Conservation (phyloP, 2,329 filamentous ascomycete genomes). For the Colletotrichum tofieldiae region DNA sequence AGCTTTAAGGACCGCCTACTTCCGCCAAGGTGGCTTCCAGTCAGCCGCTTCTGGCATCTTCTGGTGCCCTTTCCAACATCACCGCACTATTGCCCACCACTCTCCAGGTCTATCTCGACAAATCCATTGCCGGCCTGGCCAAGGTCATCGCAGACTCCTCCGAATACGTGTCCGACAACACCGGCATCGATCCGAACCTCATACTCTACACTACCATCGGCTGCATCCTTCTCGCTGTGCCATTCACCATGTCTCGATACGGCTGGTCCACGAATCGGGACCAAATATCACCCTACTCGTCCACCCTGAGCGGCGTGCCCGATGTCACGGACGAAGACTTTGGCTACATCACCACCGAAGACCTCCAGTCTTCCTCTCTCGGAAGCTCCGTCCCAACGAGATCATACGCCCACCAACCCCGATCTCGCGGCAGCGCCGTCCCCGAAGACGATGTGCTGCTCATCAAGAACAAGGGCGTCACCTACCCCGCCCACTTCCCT, state of each 20-base stretch:
- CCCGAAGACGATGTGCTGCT: slow-evolving; percentile 79
- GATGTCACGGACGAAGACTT: slow-evolving; percentile 84
- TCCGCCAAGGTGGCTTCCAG: slow-evolving; percentile 75
- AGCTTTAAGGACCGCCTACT: slow-evolving; percentile 46
- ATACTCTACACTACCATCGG: slow-evolving; percentile 67
- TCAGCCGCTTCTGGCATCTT: slow-evolving; percentile 71
- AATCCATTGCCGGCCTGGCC: slow-evolving; percentile 65
- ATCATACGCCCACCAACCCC: slow-evolving; percentile 57
- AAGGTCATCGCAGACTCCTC: slow-evolving; percentile 64
- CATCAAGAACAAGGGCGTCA: slow-evolving; percentile 77
- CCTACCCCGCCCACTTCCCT: slow-evolving; percentile 81
- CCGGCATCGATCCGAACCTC: slow-evolving; percentile 64
- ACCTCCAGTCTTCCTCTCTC: slow-evolving; percentile 67
- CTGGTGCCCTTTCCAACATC: slow-evolving; percentile 75
- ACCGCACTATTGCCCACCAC: slow-evolving; percentile 64
- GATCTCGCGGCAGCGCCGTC: slow-evolving; percentile 52
- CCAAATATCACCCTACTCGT: slow-evolving; percentile 68
- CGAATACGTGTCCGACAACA: slow-evolving; percentile 66
- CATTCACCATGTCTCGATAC: slow-evolving; percentile 70
- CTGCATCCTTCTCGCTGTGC: slow-evolving; percentile 64
- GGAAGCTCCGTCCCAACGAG: slow-evolving; percentile 54
- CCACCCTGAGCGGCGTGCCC: slow-evolving; percentile 63
- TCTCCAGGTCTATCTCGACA: slow-evolving; percentile 69
- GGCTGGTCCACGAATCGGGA: slow-evolving; percentile 64
- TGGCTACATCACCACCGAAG: slow-evolving; percentile 86